Evolutionary conservation across 164 flowering plant genomes (phyloP), one percentile per base, ranked within the genome.

Genomic region (Piper betle): DNA sequence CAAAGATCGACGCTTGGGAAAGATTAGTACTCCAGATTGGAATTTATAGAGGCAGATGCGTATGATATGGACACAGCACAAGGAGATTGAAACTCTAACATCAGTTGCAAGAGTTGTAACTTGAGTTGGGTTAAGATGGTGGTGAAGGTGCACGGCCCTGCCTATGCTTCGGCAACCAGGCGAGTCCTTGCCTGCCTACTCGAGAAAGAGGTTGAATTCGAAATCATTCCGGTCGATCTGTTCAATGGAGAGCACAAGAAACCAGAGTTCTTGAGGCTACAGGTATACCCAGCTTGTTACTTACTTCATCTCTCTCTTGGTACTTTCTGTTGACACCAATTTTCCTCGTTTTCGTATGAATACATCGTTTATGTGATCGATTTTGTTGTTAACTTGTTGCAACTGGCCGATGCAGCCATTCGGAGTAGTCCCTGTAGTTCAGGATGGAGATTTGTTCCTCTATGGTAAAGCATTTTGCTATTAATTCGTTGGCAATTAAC

Each of bases 131-230:
- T 25, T 25, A 52, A 54, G 15, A 74, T 74, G 74, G 74, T 68
- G 59, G 77, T 74, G 17, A 84, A 81, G 79, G 81, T 84, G 55
- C 61, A 78, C 42, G 86, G 88, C 0, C 64, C 82, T 2, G 63
- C 62, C 16, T 72, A 63, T 39, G 78, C 78, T 6, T 72, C 82
- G 0, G 61, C 77, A 2, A 10, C 74, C 2, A 75, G 80, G 77
- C 64, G 85, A 38, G 85, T 81, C 37, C 58, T 80, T 5, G 70
- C 65, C 10, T 75, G 81, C 58, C 67, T 81, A 5, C 15, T 74
- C 2, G 84, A 84, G 76, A 84, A 84, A 67, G 74, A 59, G 37
- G 60, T 81, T 6, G 77, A 75, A 17, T 83, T 74, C 54, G 81
- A 81, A 66, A 63, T 75, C 39, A 67, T 80, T 8, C 77, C 74